Base-by-base conservation (phyloP, 768 basidiomycete species). In the Cystobasidiopsis lactophilus region DNA sequence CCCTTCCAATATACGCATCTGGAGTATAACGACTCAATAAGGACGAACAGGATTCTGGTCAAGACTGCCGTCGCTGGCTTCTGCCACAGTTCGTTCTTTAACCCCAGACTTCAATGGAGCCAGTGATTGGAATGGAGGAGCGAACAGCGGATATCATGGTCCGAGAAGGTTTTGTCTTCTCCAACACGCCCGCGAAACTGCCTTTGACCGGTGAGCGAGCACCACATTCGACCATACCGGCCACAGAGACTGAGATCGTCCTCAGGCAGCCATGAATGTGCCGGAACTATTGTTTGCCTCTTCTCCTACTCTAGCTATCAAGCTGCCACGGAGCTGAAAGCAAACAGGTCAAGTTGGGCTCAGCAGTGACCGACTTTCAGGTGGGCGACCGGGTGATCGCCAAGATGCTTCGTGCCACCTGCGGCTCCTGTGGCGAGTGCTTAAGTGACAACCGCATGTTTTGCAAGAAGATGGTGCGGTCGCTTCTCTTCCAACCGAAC, bases 361-460 rank as follows among this genome's bases (percentile, higher is more conserved):
- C 35, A 16, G 35, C 23, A 23, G 31, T 21, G 3, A 37, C 16
- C 35, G 29, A 37, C 24, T 39, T 51, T 50, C n/a, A 56, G 50
- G 29, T 31, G 13, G 54, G 54, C 9, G 51, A 56, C 26, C 40
- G 51, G 5, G 40, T 56, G 21, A 40, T 38, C 9, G 40, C 54
- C 5, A 5, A 18, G n/a, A 35, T 9, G 13, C 40, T 56, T 27
- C 33, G 27, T 4, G 40, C 30, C 3, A 24, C 14, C 11, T 52
- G 51, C 29, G 54, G 51, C n/a, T n/a, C 37, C 16, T 56, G 54
- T 30, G 50, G 51, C 2, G 54, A 56, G n/a, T 56, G 54, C 44
- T 52, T 40, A 18, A 7, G 5, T 19, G 10, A 24, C 41, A 44
- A 52, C 30, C 30, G 18, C 13, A 46, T 50, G 3, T 56, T 52